Percentiles rank a stretch among this genome's conserved stretches.
These are phyloP conservation scores for Trichoderma pleuroti DNA, from an alignment of 2,329 filamentous ascomycete genomes.

Conservation along the genomic window DNA sequence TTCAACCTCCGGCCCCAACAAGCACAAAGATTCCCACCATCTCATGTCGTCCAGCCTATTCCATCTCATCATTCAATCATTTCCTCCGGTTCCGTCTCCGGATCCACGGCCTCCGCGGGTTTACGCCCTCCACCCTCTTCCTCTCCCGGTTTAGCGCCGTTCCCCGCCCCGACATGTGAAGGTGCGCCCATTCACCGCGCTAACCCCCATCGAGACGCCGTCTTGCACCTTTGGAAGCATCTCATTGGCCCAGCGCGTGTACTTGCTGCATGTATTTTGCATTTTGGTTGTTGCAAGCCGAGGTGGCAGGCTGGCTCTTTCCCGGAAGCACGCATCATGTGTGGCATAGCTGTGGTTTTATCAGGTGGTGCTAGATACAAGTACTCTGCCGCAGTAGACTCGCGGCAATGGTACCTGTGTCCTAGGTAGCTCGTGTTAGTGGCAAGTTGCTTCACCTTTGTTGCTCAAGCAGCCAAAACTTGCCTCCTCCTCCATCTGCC, in stretches of 20 bases:
- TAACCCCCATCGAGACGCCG: not conserved
- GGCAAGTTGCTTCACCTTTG: constrained; percentile 5
- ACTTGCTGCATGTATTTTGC: not conserved
- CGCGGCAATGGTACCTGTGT: not conserved
- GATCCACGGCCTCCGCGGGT: constrained; percentile 18
- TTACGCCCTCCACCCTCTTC: not conserved
- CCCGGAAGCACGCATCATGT: constrained; percentile 11
- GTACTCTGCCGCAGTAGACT: not conserved
- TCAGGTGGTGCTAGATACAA: not conserved
- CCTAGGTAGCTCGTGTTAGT: constrained; percentile 5
- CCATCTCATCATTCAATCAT: not conserved
- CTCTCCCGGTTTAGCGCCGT: not conserved
- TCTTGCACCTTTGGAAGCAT: not conserved
- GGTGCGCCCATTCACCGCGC: not conserved
- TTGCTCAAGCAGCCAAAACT: not conserved
- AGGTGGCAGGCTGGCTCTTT: constrained; percentile 5
- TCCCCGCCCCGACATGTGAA: constrained; percentile 13
- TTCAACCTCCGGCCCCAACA: not conserved
- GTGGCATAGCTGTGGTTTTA: not conserved
- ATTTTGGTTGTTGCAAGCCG: not conserved
- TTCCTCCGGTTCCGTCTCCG: not conserved
- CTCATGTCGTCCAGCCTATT: not conserved
- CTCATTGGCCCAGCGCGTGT: not conserved
- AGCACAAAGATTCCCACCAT: not conserved
- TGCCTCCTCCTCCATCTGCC: not conserved